Evolutionary conservation across 2,329 filamentous ascomycete species (phyloP).

Genomic region (Penicillium paneum): DNA sequence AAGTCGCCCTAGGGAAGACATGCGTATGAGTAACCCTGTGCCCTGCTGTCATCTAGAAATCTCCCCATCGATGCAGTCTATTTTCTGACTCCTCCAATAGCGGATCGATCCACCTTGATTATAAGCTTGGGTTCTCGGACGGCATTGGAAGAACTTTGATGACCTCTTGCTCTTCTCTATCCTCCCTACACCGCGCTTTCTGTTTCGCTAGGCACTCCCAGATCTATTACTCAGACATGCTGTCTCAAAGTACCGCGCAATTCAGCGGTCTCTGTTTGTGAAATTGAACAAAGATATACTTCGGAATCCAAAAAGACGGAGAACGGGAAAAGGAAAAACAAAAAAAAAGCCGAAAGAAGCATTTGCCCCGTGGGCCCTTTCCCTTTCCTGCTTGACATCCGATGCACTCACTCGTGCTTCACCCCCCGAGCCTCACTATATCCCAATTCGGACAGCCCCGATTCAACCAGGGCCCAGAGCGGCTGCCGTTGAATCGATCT

Average conservation of each 20-base stretch:
- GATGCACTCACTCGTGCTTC: constrained; percentile 44
- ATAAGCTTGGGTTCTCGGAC: constrained; percentile 33
- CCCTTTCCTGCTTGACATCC: constrained; percentile 21
- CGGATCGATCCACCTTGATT: constrained; percentile 28
- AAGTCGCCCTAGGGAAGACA: constrained; percentile 31
- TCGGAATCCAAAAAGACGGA: neutral
- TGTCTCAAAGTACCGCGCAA: constrained; percentile 22
- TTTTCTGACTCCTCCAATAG: constrained; percentile 41
- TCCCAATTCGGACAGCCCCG: constrained; percentile 38
- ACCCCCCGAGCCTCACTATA: constrained; percentile 36
- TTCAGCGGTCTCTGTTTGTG: constrained; percentile 24
- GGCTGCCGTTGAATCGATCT: constrained; percentile 34
- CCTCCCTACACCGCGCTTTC: constrained; percentile 14
- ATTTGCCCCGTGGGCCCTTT: constrained; percentile 15
- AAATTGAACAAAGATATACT: constrained; percentile 12
- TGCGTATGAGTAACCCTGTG: constrained; percentile 37
- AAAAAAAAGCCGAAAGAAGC: neutral
- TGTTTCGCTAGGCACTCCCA: constrained; percentile 7
- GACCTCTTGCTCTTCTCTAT: constrained; percentile 17
- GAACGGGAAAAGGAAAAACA: neutral
- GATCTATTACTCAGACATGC: constrained; percentile 29
- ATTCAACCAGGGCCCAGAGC: constrained; percentile 35
- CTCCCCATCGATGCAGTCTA: constrained; percentile 33
- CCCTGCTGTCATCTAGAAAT: constrained; percentile 37
- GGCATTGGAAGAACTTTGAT: constrained; percentile 15